These are phyloP conservation scores for Dactylonectria macrodidyma DNA, from an alignment of 2,329 filamentous ascomycete genomes.

Conservation along the genomic window DNA sequence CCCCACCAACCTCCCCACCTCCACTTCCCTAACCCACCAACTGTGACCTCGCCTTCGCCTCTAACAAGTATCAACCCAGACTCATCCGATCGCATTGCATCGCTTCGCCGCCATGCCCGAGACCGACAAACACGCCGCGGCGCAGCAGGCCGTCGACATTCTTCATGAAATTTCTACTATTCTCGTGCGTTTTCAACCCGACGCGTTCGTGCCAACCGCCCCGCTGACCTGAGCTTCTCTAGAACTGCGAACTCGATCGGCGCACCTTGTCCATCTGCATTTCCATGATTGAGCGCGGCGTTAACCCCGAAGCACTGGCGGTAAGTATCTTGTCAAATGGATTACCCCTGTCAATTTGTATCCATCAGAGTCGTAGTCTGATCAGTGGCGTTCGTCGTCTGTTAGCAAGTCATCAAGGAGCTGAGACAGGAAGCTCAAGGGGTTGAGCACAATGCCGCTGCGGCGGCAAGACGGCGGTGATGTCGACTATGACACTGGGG, in stretches of 20 bases:
- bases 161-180: constrained; percentile 90
- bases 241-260: constrained; percentile 96
- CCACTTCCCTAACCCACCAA: constrained; percentile 33
- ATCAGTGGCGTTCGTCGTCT: background rate
- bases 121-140: constrained; percentile 79
- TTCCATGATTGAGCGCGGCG: constrained; percentile 96
- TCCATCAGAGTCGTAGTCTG: background rate
- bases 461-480: constrained; percentile 49
- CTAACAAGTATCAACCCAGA: background rate
- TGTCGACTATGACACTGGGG: constrained; percentile 5
- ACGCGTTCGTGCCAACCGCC: background rate
- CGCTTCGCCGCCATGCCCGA: constrained; percentile 60
- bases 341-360: background rate
- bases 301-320: constrained; percentile 94
- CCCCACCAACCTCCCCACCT: constrained; percentile 36
- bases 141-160: constrained; percentile 87
- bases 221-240: constrained; percentile 31
- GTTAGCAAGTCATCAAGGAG: constrained; percentile 72
- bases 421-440: constrained; percentile 70
- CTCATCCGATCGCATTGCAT: constrained; percentile 18
- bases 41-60: constrained; percentile 16
- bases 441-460: constrained; percentile 59
- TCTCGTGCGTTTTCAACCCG: constrained; percentile 72
- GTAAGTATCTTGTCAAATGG: constrained; percentile 67
- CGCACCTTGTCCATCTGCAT: constrained; percentile 95